Evolutionary conservation across 768 basidiomycete genomes (phyloP), one percentile per base, ranked within the genome.

Genomic region (Amanita inopinata): DNA sequence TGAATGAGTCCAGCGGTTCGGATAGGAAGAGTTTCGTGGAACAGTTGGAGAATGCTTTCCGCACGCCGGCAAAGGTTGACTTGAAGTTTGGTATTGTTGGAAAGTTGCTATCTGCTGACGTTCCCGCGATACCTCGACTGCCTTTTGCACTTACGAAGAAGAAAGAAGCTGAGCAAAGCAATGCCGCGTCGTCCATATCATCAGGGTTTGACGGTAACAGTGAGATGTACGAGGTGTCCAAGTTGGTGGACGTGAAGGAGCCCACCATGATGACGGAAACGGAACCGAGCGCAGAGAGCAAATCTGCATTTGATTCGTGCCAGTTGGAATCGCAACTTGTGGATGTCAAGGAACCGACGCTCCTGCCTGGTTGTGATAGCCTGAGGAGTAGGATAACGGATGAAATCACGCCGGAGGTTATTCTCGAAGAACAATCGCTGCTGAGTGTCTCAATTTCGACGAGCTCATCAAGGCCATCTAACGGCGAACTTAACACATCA

Each of bases 1-100:
- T 89, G 37, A 79, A 81, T 40, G 78, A 83, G 50, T 79, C 76
- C 4, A 80, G 81, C 24, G 83, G 53, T 1, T 78, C 77, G 1
- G 78, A 85, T 53, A 63, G 83, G 7, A 65, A 59, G 9, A 88
- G 85, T 58, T 90, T 90, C 53, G 80, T 89, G 3, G 83, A 87
- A 57, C 79, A 90, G 59, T 62, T 88, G 17, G 86, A 88, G 62
- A 78, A 68, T 39, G 84, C 85, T 1, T 89, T 89, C 66, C 69
- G 74, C 48, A 84, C 83, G 0, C 84, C 85, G 0, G 78, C 82
- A 12, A 80, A 78, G 53, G 61, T 84, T 18, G 74, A 82, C 47
- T 59, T 84, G 22, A 60, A 63, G 2, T 70, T 70, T 47, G 69
- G 65, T 32, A 69, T 80, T 22, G 14, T 32, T 9, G 30, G 38